A percentile compares a stretch with the other conserved stretches of the same genome.
phyloP scores from a whole-genome alignment of 1,284 basidiomycete genomes.

The Apiotrichum laibachii region DNA sequence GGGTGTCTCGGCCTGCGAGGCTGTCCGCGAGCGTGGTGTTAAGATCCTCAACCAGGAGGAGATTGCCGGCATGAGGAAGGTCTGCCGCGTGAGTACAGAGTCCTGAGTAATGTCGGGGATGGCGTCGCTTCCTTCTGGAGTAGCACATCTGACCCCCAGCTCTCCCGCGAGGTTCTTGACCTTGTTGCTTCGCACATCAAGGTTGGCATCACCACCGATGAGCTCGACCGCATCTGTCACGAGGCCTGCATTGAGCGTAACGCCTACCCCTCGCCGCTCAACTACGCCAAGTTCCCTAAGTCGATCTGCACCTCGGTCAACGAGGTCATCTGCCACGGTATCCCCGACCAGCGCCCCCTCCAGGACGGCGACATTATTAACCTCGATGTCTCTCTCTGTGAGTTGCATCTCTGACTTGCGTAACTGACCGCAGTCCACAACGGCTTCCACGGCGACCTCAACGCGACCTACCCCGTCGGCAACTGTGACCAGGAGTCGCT shows the following conservation, averaged over 20 bases:
- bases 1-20: conserved; percentile 44
- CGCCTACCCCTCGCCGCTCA: conserved; percentile 90
- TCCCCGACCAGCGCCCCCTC: conserved; percentile 82
- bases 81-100: conserved; percentile 44
- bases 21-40: conserved; percentile 34
- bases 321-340: conserved; percentile 96
- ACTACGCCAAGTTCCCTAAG: conserved; percentile 91
- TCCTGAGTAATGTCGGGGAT: no score
- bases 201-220: conserved; percentile 92
- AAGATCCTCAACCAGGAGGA: conserved; percentile 48
- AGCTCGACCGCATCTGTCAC: conserved; percentile 93
- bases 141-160: conserved; percentile 54
- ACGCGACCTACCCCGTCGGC: conserved; percentile 81
- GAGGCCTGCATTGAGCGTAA: conserved; percentile 85
- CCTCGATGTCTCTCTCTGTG: conserved; percentile 63
- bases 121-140: no score
- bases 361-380: conserved; percentile 91
- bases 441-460: conserved; percentile 88
- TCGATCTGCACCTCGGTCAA: conserved; percentile 95
- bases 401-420: conserved; percentile 13
- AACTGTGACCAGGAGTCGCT: conserved; percentile 75
- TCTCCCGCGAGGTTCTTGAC: conserved; percentile 87
- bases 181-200: conserved; percentile 77
- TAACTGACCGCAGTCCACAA: conserved; percentile 16
- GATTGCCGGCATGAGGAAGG: conserved; percentile 50